These are phyloP conservation scores for Heterobasidion parviporum DNA, from an alignment of 1,284 basidiomycete species.

Conservation along the genomic window DNA sequence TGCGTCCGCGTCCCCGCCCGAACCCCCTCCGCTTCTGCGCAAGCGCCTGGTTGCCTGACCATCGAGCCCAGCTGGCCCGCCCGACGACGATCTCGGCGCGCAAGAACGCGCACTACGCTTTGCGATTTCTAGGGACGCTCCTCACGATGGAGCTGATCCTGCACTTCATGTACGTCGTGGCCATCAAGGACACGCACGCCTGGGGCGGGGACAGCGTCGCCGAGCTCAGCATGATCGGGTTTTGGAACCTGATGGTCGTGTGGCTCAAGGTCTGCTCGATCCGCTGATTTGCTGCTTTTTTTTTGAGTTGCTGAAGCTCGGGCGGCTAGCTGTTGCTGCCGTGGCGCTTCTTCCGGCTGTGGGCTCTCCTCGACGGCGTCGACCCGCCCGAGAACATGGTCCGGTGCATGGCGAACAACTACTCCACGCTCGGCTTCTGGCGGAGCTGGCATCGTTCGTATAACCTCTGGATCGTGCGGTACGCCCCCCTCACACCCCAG, in stretches of 20 bases:
- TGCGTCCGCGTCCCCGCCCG: slow-evolving; percentile 28
- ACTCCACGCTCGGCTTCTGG: slow-evolving; percentile 93
- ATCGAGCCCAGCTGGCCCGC: slow-evolving; percentile 37
- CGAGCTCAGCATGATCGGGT: slow-evolving; percentile 88
- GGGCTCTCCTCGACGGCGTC: slow-evolving; percentile 85
- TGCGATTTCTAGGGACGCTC: slow-evolving; percentile 68
- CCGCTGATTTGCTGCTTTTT: background rate
- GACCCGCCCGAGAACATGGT: slow-evolving; percentile 99
- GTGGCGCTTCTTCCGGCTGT: slow-evolving; percentile 96
- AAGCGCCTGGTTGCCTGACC: background rate
- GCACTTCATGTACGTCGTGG: slow-evolving; percentile 95
- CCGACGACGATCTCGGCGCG: slow-evolving; percentile 34
- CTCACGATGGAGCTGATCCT: slow-evolving; percentile 88
- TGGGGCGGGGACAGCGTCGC: slow-evolving; percentile 71
- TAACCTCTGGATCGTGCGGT: slow-evolving; percentile 94
- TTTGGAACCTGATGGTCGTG: slow-evolving; percentile 95
- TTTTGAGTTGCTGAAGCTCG: background rate
- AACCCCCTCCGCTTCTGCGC: background rate
- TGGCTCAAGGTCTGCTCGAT: slow-evolving; percentile 80
- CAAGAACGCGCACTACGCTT: slow-evolving; percentile 44
- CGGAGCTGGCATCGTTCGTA: slow-evolving; percentile 94
- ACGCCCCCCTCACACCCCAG: slow-evolving; percentile 9
- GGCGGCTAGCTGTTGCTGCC: slow-evolving; percentile 70
- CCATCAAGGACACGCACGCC: slow-evolving; percentile 85
- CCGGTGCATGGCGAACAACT: slow-evolving; percentile 97